Evolutionary conservation across 2,329 filamentous ascomycete species (phyloP), one percentile per base, ranked within the genome.

Genomic region (Cladophialophora immunda): DNA sequence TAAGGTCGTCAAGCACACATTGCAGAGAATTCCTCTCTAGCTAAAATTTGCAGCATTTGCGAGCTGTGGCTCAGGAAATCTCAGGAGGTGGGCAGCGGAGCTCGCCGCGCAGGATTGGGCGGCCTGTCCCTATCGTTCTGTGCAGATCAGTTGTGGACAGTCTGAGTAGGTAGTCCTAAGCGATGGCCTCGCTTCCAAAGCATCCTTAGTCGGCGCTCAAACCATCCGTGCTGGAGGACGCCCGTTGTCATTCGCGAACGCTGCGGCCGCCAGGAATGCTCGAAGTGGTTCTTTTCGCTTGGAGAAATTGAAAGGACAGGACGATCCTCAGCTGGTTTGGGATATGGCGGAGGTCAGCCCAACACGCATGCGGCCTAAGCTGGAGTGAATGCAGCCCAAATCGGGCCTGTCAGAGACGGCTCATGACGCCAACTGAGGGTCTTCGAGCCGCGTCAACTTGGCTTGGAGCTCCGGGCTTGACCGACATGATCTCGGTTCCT

Each of bases 401-500:
- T 54, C 36, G 45, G 50, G 36, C 57, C 34, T 38, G 52, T 50
- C 34, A 19, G 38, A 27, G 27, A 32, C 41, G 34, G 30, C 13
- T 17, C 17, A 34, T 45, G 62, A 62, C 52, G 38, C 57, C 58
- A 61, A 36, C 52, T n/a, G 57, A 45, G 30, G 27, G 47, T 50
- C 27, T 15, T 45, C 38, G n/a, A 17, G 36, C 36, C 47, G 27
- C 25, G 58, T 25, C 27, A 29, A 15, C 15, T 54, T 65, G 29
- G 27, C 45, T 25, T 25, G 45, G 19, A 59, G 27, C 58, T 27
- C 57, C 52, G 56, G 47, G 27, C 45, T 36, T 56, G 38, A 61
- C 41, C 52, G 36, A 61, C 54, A 19, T 59, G 64, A 66, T 66
- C 64, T 66, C 47, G 59, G 64, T 61, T 50, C 36, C 53, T n/a